A percentile compares a stretch with the other conserved stretches of the same genome.
Conservation (phyloP, 768 basidiomycete species). For the Rhodocollybia butyracea region DNA sequence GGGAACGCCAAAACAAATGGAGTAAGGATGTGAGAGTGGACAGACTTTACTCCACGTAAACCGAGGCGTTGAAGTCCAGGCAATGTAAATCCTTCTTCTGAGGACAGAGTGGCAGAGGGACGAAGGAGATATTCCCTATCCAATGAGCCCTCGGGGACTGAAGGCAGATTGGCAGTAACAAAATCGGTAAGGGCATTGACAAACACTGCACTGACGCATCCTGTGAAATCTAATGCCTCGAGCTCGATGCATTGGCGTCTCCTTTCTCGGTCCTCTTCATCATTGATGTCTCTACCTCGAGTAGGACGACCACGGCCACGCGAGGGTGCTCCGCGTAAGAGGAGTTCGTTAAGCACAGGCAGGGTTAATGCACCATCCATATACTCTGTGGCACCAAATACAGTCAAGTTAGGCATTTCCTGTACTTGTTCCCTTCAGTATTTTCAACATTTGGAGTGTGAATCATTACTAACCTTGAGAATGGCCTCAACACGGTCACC, state of each 20-base stretch:
- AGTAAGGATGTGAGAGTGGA: slow-evolving; percentile 63
- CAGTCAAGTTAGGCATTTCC: slow-evolving; percentile 85
- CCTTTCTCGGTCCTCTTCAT: slow-evolving; percentile 76
- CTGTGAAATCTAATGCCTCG: slow-evolving; percentile 90
- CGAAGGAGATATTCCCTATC: background rate
- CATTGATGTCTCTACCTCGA: slow-evolving; percentile 60
- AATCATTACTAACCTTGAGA: slow-evolving; percentile 54
- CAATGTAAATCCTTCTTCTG: slow-evolving; percentile 57
- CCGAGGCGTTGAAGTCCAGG: slow-evolving; percentile 76
- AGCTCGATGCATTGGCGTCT: slow-evolving; percentile 73
- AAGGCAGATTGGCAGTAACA: slow-evolving; percentile 60
- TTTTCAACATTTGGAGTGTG: slow-evolving; percentile 10
- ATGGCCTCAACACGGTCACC: slow-evolving; percentile 78
- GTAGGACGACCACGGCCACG: slow-evolving; percentile 65
- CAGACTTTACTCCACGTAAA: slow-evolving; percentile 77
- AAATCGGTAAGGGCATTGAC: slow-evolving; percentile 84
- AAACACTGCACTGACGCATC: slow-evolving; percentile 91
- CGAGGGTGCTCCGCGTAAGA: slow-evolving; percentile 79
- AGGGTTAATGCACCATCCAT: slow-evolving; percentile 92
- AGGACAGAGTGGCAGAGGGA: slow-evolving; percentile 3
- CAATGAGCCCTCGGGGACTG: slow-evolving; percentile 24
- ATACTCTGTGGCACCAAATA: slow-evolving; percentile 97
- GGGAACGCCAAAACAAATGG: slow-evolving; percentile 82
- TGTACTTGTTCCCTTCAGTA: slow-evolving; percentile 32
- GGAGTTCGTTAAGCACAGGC: slow-evolving; percentile 82